Conservation (phyloP, 176 grass and related monocot species). For the Oryza meridionalis region DNA sequence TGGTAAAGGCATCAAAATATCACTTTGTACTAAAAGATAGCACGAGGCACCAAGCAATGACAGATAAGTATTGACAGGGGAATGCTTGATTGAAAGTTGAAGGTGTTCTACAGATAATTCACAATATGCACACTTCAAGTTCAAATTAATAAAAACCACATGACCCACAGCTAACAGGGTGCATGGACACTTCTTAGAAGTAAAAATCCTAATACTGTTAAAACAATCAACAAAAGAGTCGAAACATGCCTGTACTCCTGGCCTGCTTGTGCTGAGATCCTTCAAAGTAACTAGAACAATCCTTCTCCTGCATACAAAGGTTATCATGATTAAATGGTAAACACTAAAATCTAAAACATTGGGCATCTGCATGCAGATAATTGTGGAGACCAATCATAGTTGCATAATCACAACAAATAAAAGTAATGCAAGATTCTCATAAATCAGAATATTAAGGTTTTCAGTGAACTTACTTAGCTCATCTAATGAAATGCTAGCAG, state of each 20-base stretch:
- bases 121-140: background rate
- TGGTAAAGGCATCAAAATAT: conserved; percentile 16
- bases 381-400: background rate
- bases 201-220: conserved; percentile 4
- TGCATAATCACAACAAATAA: background rate
- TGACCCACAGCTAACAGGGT: background rate
- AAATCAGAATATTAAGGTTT: conserved; percentile 31
- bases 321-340: background rate
- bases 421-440: conserved; percentile 11
- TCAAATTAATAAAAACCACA: conserved; percentile 18
- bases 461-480: conserved; percentile 70
- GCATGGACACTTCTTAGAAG: background rate
- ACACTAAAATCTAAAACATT: background rate
- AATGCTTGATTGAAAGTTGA: conserved; percentile 32
- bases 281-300: conserved; percentile 41
- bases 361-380: background rate
- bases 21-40: background rate
- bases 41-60: background rate
- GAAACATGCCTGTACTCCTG: conserved; percentile 34
- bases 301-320: conserved; percentile 41
- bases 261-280: conserved; percentile 17
- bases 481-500: conserved; percentile 76
- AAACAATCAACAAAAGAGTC: conserved; percentile 14
- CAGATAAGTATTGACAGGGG: background rate
- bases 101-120: conserved; percentile 19